These are phyloP conservation scores for Pichia thaimueangensis DNA, from an alignment of 805 yeast genomes.

Conservation along the genomic window DNA sequence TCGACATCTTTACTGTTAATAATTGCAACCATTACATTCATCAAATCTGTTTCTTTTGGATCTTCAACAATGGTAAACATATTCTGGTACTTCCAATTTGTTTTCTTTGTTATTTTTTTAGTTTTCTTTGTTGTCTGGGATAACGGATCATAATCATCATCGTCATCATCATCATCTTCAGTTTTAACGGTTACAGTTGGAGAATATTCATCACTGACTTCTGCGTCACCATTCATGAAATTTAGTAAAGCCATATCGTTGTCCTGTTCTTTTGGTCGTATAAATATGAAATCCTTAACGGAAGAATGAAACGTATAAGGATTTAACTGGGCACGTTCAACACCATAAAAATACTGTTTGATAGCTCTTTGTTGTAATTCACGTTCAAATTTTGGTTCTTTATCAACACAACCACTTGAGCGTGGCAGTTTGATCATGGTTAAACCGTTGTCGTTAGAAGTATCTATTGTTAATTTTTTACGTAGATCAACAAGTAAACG, in stretches of 20 bases:
- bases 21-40: slow-evolving; percentile 57
- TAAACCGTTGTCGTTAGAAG: slow-evolving; percentile 26
- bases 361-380: slow-evolving; percentile 70
- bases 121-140: not conserved
- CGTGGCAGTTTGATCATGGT: slow-evolving; percentile 56
- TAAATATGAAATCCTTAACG: slow-evolving; percentile 52
- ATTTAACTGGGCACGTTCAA: slow-evolving; percentile 54
- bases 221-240: slow-evolving; percentile 24
- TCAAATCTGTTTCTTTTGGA: slow-evolving; percentile 41
- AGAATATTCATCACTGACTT: slow-evolving; percentile 3
- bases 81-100: slow-evolving; percentile 7
- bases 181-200: slow-evolving; percentile 10
- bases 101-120: not conserved
- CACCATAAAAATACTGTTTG: slow-evolving; percentile 87
- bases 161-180: slow-evolving; percentile 19
- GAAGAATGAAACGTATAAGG: slow-evolving; percentile 83
- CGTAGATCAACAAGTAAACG: slow-evolving; percentile 57
- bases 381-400: slow-evolving; percentile 63
- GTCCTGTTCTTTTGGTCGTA: slow-evolving; percentile 41
- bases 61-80: slow-evolving; percentile 13
- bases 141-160: slow-evolving; percentile 32
- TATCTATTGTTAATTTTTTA: slow-evolving; percentile 34
- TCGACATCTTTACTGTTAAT: slow-evolving; percentile 22
- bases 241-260: slow-evolving; percentile 14
- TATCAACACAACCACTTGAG: slow-evolving; percentile 72